Percentiles rank a stretch among this genome's conserved stretches.
Conservation (phyloP, 352 stramenopile genomes). For the Elongisporangium anandrum region DNA sequence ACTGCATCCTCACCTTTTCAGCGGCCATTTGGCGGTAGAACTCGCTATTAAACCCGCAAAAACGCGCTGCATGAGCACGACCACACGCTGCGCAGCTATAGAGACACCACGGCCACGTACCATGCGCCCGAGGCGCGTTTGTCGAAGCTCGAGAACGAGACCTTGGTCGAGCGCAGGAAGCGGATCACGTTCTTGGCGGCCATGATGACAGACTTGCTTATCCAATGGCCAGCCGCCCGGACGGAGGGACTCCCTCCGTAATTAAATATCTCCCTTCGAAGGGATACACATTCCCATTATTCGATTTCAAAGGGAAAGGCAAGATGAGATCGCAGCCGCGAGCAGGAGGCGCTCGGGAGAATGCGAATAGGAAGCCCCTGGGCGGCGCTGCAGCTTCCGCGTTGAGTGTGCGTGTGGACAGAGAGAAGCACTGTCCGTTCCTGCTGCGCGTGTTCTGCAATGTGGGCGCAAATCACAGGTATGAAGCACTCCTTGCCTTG, state of each 20-base stretch:
- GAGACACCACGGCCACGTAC: slow-evolving; percentile 19
- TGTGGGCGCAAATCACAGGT: slow-evolving; percentile 46
- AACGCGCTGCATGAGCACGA: neutral
- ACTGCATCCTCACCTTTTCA: slow-evolving; percentile 42
- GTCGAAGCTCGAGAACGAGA: slow-evolving; percentile 86
- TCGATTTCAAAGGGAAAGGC: neutral
- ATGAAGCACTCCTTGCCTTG: no score
- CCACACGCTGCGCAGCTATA: neutral
- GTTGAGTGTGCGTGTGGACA: slow-evolving; percentile 24
- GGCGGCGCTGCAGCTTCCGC: neutral
- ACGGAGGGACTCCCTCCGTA: slow-evolving; percentile 3
- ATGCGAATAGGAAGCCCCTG: neutral
- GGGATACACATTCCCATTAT: neutral
- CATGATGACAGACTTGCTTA: slow-evolving; percentile 27
- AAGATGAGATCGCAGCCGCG: neutral
- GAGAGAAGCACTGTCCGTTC: slow-evolving; percentile 67
- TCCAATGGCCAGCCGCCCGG: neutral
- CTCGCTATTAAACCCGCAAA: slow-evolving; percentile 38
- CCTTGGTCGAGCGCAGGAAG: slow-evolving; percentile 82
- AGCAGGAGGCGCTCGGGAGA: neutral
- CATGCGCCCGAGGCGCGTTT: slow-evolving; percentile 64
- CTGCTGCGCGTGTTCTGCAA: slow-evolving; percentile 69
- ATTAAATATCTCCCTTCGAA: slow-evolving; percentile 3
- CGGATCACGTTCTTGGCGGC: slow-evolving; percentile 78
- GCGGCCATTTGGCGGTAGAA: slow-evolving; percentile 83